These are phyloP conservation scores for Eragrostis tef DNA, from an alignment of 202 grass and related monocot genomes.

Conservation along the genomic window DNA sequence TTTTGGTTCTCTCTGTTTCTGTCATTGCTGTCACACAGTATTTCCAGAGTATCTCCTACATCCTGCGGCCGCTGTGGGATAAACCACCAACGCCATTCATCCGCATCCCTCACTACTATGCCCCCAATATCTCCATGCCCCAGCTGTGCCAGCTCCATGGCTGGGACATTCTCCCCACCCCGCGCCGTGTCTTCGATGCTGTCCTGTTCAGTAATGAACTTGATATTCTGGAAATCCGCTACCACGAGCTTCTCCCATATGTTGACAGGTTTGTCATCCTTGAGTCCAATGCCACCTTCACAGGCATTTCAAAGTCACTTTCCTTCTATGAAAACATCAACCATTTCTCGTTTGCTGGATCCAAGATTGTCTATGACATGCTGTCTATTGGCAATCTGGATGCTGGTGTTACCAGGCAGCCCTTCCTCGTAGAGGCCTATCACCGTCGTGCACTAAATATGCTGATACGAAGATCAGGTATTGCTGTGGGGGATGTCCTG, in stretches of 20 bases:
- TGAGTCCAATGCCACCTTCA: constrained; percentile 93
- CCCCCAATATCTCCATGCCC: constrained; percentile 61
- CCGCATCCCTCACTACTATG: constrained; percentile 84
- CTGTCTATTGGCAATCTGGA: constrained; percentile 55
- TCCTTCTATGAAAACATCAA: constrained; percentile 58
- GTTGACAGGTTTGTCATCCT: constrained; percentile 83
- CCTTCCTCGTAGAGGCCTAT: constrained; percentile 69
- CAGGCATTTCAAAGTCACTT: constrained; percentile 68
- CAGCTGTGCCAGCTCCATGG: constrained; percentile 80
- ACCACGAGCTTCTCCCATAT: constrained; percentile 70
- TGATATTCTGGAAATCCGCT: constrained; percentile 89
- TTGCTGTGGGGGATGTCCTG: constrained; percentile 72
- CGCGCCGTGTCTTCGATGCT: constrained; percentile 80
- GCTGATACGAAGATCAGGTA: constrained; percentile 77
- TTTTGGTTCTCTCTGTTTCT: constrained; percentile 55
- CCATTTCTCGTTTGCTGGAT: constrained; percentile 62
- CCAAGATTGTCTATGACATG: constrained; percentile 76
- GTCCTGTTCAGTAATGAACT: constrained; percentile 91
- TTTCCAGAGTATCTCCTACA: constrained; percentile 72
- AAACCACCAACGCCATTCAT: constrained; percentile 73
- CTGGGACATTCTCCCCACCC: constrained; percentile 62
- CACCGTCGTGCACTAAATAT: constrained; percentile 70
- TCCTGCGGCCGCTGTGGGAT: constrained; percentile 92
- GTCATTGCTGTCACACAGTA: constrained; percentile 52
- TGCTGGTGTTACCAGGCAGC: constrained; percentile 39